Evolutionary conservation across 495 filamentous ascomycete genomes (phyloP).

Genomic region (Trichoderma erinaceum): DNA sequence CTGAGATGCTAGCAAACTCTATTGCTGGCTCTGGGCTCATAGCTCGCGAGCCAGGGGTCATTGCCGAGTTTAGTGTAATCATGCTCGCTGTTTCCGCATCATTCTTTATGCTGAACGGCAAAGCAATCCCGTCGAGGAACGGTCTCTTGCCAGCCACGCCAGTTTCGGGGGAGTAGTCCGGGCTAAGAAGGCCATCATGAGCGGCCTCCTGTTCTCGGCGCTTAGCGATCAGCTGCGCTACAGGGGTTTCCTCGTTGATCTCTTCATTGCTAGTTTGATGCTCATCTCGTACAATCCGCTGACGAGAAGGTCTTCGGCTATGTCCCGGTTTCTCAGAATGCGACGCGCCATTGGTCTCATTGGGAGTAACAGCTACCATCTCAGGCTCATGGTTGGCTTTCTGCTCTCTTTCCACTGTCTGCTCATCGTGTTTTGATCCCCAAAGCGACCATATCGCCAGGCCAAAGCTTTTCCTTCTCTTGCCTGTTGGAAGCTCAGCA

Average conservation of each 20-base stretch:
- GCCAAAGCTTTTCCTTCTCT: constrained; percentile 61
- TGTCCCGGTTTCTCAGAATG: constrained; percentile 26
- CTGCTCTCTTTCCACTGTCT: constrained; percentile 51
- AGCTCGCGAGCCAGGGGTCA: constrained; percentile 24
- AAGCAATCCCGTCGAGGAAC: constrained; percentile 42
- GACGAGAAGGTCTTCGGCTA: constrained; percentile 28
- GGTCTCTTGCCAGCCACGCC: constrained; percentile 42
- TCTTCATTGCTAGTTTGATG: constrained; percentile 28
- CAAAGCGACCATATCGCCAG: constrained; percentile 77
- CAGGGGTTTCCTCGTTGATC: constrained; percentile 28
- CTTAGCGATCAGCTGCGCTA: constrained; percentile 28
- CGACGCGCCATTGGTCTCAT: constrained; percentile 35
- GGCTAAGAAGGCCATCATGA: constrained; percentile 20
- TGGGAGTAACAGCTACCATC: constrained; percentile 22
- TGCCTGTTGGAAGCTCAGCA: constrained; percentile 37
- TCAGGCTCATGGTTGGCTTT: constrained; percentile 30
- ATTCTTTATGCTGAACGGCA: constrained; percentile 45
- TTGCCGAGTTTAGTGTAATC: constrained; percentile 40
- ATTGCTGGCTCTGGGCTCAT: constrained; percentile 22
- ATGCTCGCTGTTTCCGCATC: constrained; percentile 49
- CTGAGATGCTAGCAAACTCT: background rate
- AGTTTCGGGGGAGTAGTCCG: constrained; percentile 21
- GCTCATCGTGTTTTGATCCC: constrained; percentile 83
- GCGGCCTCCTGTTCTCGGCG: constrained; percentile 16
- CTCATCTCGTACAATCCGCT: constrained; percentile 37